These are phyloP conservation scores for Halophytophthora polymorphica DNA, from an alignment of 352 stramenopile species.

Conservation along the genomic window DNA sequence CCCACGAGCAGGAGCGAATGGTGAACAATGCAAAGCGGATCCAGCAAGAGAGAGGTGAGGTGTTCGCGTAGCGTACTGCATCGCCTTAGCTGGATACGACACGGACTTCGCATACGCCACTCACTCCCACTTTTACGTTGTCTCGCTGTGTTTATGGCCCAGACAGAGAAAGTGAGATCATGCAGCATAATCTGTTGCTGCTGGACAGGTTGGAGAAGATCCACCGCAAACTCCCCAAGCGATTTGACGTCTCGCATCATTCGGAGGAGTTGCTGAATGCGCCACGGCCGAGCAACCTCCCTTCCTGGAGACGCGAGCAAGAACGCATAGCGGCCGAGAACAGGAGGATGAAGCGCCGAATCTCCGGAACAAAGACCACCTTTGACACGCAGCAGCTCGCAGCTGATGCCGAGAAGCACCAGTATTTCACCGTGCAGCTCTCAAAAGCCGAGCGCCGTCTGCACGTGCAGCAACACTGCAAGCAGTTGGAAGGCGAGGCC, in stretches of 20 bases:
- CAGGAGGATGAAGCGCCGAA: conserved; percentile 32
- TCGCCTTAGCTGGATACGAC: too few species aligned
- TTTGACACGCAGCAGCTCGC: conserved; percentile 51
- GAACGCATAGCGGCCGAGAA: conserved; percentile 52
- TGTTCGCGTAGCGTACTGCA: neutral
- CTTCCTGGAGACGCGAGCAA: conserved; percentile 30
- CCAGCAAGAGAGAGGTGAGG: conserved; percentile 56
- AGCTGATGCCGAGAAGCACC: conserved; percentile 35
- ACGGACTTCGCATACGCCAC: neutral
- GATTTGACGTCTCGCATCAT: conserved; percentile 63
- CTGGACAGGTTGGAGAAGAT: conserved; percentile 52
- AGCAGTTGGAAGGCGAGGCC: conserved; percentile 13
- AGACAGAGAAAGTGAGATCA: conserved; percentile 53
- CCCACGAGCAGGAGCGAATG: conserved; percentile 16
- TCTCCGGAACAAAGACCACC: conserved; percentile 36
- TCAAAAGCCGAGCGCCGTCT: conserved; percentile 44
- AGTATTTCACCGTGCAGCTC: conserved; percentile 54
- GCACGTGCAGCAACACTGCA: conserved; percentile 41
- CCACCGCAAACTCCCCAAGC: conserved; percentile 48
- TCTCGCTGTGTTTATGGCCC: neutral
- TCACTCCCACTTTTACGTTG: neutral
- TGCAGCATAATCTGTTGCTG: conserved; percentile 46
- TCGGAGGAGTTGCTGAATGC: conserved; percentile 36
- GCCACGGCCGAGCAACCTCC: conserved; percentile 32
- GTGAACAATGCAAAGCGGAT: conserved; percentile 54